These are phyloP conservation scores for Saturnispora dispora DNA, from an alignment of 805 yeast species.

Conservation along the genomic window DNA sequence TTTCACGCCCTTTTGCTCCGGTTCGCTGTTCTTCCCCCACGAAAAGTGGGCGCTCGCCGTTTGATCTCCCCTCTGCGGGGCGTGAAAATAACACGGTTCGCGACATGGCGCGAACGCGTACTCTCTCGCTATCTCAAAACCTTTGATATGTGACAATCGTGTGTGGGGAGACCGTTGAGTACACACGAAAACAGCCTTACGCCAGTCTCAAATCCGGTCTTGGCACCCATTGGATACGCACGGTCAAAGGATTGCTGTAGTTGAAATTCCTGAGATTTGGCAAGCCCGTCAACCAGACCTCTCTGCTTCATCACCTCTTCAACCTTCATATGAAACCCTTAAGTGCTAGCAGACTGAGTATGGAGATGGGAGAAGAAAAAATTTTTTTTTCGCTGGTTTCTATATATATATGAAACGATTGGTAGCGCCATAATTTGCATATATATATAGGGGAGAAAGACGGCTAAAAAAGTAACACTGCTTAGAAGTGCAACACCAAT, in stretches of 20 bases:
- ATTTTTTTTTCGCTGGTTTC: background rate
- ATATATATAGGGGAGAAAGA: background rate
- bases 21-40: background rate
- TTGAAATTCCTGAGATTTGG: background rate
- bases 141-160: background rate
- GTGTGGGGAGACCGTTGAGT: background rate
- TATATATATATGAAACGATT: background rate
- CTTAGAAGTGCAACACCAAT: background rate
- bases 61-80: too few relatives aligned
- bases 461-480: background rate
- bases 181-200: background rate
- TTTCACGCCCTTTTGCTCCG: background rate
- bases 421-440: background rate
- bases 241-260: slow-evolving; percentile 1
- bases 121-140: background rate
- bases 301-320: slow-evolving; percentile 7
- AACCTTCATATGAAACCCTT: slow-evolving; percentile 2
- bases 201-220: background rate
- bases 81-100: background rate
- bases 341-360: background rate
- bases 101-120: background rate
- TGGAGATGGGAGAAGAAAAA: background rate
- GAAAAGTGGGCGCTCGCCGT: background rate
- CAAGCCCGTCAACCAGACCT: slow-evolving; percentile 5
- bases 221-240: background rate